Evolutionary conservation across 176 grass and related monocot genomes (phyloP), one percentile per base, ranked within the genome.

Genomic region (Triticum timopheevii): DNA sequence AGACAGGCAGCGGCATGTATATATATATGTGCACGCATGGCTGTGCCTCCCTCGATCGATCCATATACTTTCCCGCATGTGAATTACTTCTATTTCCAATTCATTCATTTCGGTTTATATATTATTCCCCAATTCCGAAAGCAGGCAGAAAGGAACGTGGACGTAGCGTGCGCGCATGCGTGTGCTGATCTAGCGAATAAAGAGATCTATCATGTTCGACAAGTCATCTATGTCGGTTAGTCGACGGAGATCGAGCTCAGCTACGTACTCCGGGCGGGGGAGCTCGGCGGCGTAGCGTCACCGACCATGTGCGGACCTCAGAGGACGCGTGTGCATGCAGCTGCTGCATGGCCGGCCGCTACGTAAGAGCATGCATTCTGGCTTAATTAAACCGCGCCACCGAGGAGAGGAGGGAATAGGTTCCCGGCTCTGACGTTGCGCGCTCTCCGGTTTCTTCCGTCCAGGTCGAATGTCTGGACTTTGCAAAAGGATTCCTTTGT

Each of bases 171-270:
- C 23, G 15, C 15, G 39, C 72, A 4, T 42, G 38, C 38, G 44
- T 76, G 24, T 13, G 42, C 16, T 76, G 73, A 54, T 20, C 39
- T 16, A 4, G 71, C 13, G 71, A 74, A 74, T 47, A 13, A 7
- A 73, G 70, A 73, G 71, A 74, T 74, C 54, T 59, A 59, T 59
- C 72, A 17, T 75, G 42, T 30, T 75, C 42, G 42, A 75, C 50
- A 7, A 28, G 40, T 75, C 72, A 42, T 50, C 42, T 50, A 24
- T 27, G 72, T 17, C 13, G 24, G 73, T 54, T 50, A 8, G 73
- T 25, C 73, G 73, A 54, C 23, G 71, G 40, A 74, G 54, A 3
- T 22, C 50, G 36, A 42, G 3, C 36, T 24, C 35, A 1, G 28
- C 27, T 66, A 45, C 10, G 2, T 42, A 28, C 63, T 31, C 63